Base-by-base conservation (phyloP, 1,284 basidiomycete species). In the Microbotryum lychnidis-dioicae region DNA sequence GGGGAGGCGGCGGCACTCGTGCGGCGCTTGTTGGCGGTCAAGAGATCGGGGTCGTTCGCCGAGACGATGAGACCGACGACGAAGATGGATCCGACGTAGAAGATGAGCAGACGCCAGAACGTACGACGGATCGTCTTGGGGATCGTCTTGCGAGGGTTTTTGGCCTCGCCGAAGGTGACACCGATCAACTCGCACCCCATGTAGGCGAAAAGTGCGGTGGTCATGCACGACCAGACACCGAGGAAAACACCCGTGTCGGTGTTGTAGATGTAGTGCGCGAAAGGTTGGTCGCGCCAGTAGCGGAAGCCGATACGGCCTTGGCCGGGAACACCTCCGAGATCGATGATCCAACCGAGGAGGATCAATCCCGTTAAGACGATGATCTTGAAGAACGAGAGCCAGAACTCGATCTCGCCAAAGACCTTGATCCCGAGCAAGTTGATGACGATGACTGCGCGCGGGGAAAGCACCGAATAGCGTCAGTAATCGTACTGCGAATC, bases 161-260 rank as follows among this genome's bases (percentile, higher is more conserved):
- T 54, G 48, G 69, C 69, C 49, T 70, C 76, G 27, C 53, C 57
- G n/a, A 54, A 87, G 59, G 89, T 80, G 74, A 91, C 84, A 45
- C 87, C 89, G 46, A 92, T 87, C 65, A 91, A 86, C 75, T 93
- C 90, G 8, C 88, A 89, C 49, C 84, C 76, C 50, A 53, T 82
- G 75, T 79, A 83, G 7, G 82, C 80, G 69, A 84, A 83, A 6
- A 80, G 70, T 10, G 80, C 80, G 57, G 76, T 76, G 21, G 72
- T 75, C 57, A 66, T 57, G 56, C 49, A 54, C 6, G 48, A 20
- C 68, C 74, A 76, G 62, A 76, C 75, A 16, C 74, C 76, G 20
- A 76, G 68, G 67, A 77, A 77, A n/a, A 73, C 69, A 10, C 75
- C 75, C 4, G 64, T 62, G 6, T 68, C 42, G n/a, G 71, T 74